Percentiles rank a stretch among this genome's conserved stretches.
Conservation (phyloP, 352 stramenopile species). For the Pythium brachiatum region DNA sequence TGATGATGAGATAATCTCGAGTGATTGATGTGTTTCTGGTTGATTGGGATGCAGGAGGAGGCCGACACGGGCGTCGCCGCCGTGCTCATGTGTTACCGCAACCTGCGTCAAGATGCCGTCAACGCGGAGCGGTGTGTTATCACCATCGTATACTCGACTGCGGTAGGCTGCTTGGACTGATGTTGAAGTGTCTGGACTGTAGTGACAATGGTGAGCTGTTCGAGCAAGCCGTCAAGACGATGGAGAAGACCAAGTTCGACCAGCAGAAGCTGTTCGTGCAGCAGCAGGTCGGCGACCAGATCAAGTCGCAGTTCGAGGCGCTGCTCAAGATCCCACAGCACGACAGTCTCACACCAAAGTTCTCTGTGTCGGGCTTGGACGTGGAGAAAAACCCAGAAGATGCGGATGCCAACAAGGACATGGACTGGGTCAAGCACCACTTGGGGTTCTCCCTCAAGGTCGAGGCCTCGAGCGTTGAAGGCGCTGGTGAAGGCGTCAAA, state of each 20-base stretch:
- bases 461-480: constrained; percentile 55
- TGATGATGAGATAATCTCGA: too few relatives aligned
- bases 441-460: constrained; percentile 76
- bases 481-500: constrained; percentile 74
- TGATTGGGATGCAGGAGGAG: constrained; percentile 52
- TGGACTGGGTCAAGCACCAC: constrained; percentile 43
- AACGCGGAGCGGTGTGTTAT: constrained; percentile 47
- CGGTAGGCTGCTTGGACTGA: not conserved
- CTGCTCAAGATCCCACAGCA: constrained; percentile 54
- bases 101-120: constrained; percentile 45
- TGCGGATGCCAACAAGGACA: constrained; percentile 30
- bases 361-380: constrained; percentile 72
- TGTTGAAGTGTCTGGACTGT: not conserved
- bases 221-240: constrained; percentile 59
- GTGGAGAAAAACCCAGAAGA: constrained; percentile 24
- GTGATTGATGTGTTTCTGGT: not conserved
- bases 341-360: constrained; percentile 31
- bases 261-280: constrained; percentile 79
- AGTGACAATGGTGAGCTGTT: constrained; percentile 77
- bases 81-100: constrained; percentile 77
- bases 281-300: constrained; percentile 54
- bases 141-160: not conserved
- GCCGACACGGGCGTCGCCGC: constrained; percentile 73
- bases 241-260: constrained; percentile 79
- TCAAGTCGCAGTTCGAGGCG: constrained; percentile 54